Percentiles rank a stretch among this genome's conserved stretches.
Conservation (phyloP, 805 yeast genomes). For the Kodamaea kakaduensis region DNA sequence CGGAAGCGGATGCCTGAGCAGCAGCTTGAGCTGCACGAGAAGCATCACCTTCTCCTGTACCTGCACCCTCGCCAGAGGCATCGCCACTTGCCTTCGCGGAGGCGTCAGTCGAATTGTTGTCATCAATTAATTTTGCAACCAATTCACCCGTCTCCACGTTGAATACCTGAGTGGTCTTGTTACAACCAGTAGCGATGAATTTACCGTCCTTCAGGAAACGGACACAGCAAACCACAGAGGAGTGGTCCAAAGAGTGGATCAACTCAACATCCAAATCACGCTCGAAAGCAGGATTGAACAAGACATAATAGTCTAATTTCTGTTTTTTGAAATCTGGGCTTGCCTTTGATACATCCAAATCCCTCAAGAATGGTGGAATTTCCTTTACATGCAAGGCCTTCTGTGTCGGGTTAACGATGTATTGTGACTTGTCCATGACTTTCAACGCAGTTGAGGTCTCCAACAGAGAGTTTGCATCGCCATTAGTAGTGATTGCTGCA, state of each 20-base stretch:
- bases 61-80: conserved; percentile 20
- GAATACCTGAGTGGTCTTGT: conserved; percentile 91
- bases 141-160: conserved; percentile 88
- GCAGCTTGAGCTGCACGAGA: conserved; percentile 23
- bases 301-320: conserved; percentile 77
- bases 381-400: conserved; percentile 61
- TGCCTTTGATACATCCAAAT: conserved; percentile 74
- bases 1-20: conserved; percentile 41
- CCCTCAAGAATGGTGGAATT: conserved; percentile 75
- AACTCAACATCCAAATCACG: conserved; percentile 75
- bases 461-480: conserved; percentile 11
- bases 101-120: conserved; percentile 43
- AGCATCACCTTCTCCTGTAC: conserved; percentile 14
- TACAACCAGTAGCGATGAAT: conserved; percentile 94
- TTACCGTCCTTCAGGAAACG: conserved; percentile 89
- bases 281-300: conserved; percentile 80
- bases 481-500: conserved; percentile 20
- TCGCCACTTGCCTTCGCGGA: conserved; percentile 27
- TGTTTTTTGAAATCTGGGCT: conserved; percentile 77
- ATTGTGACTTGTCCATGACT: conserved; percentile 38
- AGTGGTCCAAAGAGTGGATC: conserved; percentile 85
- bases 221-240: conserved; percentile 95
- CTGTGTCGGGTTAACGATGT: conserved; percentile 40
- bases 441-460: conserved; percentile 33
- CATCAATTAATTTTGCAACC: conserved; percentile 83